These are phyloP conservation scores for Canna indica DNA, from an alignment of 176 grass and related monocot genomes.

Conservation along the genomic window DNA sequence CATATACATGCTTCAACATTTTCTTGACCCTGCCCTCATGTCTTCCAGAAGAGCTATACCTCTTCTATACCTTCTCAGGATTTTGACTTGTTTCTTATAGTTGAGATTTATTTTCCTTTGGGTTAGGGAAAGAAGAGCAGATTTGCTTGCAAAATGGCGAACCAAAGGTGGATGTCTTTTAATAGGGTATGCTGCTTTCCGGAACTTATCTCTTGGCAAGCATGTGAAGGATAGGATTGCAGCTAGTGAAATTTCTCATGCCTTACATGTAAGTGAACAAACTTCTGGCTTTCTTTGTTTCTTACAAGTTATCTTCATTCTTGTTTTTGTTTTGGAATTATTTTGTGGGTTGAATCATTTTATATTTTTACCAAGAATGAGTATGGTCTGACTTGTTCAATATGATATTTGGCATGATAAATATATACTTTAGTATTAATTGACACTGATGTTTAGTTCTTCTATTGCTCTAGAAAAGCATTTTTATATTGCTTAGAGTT, in stretches of 20 bases:
- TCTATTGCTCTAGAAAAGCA: not conserved
- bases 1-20: no score
- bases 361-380: not conserved
- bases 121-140: slow-evolving; percentile 54
- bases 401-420: not conserved
- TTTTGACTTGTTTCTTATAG: not conserved
- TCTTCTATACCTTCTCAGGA: no score
- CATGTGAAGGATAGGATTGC: slow-evolving; percentile 56
- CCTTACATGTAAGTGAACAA: slow-evolving; percentile 51
- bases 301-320: not conserved
- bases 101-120: not conserved
- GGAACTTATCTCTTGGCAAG: slow-evolving; percentile 80
- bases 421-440: not conserved
- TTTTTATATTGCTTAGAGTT: not conserved
- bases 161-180: slow-evolving; percentile 82
- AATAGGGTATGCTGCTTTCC: slow-evolving; percentile 91
- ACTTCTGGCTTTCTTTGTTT: not conserved
- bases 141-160: slow-evolving; percentile 80
- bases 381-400: not conserved
- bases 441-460: not conserved
- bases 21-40: not conserved
- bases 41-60: no score
- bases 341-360: not conserved
- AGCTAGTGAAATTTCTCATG: slow-evolving; percentile 60
- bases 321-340: not conserved